Evolutionary conservation across 1,284 basidiomycete genomes (phyloP), one percentile per base, ranked within the genome.

Genomic region (Boletus hoseneyae): DNA sequence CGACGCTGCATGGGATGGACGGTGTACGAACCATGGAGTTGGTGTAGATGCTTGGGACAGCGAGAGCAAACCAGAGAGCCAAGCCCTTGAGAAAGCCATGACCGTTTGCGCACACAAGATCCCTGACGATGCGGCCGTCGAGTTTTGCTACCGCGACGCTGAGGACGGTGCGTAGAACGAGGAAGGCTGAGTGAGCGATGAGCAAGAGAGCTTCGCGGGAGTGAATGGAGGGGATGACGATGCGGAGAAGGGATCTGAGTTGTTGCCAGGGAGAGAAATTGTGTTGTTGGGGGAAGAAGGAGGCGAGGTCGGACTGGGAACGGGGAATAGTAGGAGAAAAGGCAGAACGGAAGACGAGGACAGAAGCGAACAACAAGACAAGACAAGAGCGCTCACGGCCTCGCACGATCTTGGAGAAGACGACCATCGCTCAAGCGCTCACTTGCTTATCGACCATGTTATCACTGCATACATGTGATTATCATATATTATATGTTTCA

Each of bases 21-120:
- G 47, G 12, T 2, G 15, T 9, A 53, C 74, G 30, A 42, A 89
- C 88, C 92, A 98, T 95, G 1, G 92, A 87, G 66, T 99, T 98
- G 0, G 95, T 98, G 65, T 95, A 96, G 16, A 93, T 95, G 62
- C 90, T 93, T 0, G 96, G 95, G 23, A 98, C 77, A 0, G 93
- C 92, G 7, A 99, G 78, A 6, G 84, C 72, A 63, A 96, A 97
- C 95, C 95, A 98, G 52, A 93, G 75, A 0, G 78, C 88, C 0
- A 98, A 72, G 0, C 94, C 94, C 45, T 79, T 80, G 13, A 93
- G 56, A 70, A 98, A 97, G 0, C 93, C 93, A 47, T 78, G 79
- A 0, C 84, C 89, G 63, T 97, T 86, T 0, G 92, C 93, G 29
- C 87, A 91, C 42, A 91, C 93, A 49, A 97, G 75, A 68, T 96